Evolutionary conservation across 805 yeast genomes (phyloP).

Genomic region (Candida michaelii): DNA sequence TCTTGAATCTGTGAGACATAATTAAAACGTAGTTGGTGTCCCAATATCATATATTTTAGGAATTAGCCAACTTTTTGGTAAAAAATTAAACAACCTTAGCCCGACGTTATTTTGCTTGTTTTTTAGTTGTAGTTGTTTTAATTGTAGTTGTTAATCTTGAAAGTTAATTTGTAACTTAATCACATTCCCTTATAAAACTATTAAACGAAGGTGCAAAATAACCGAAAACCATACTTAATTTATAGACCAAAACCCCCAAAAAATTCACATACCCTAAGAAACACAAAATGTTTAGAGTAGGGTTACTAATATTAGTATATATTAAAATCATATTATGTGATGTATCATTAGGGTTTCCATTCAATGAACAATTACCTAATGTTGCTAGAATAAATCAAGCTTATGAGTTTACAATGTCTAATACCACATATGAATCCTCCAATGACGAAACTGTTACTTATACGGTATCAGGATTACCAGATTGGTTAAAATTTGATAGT

Average conservation of each 20-base stretch:
- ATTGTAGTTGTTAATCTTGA: too few species aligned
- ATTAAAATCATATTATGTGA: neutral
- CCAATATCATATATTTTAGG: conserved; percentile 4
- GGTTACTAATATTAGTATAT: neutral
- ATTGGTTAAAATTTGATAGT: conserved; percentile 77
- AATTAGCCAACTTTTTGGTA: neutral
- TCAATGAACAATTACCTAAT: conserved; percentile 79
- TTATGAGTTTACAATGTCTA: conserved; percentile 66
- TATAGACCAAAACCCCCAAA: neutral
- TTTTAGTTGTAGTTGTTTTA: neutral
- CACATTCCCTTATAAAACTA: conserved; percentile 5
- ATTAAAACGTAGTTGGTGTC: conserved; percentile 1
- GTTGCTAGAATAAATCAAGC: conserved; percentile 70
- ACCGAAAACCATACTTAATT: too few species aligned
- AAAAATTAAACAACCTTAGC: neutral
- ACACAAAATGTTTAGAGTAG: neutral
- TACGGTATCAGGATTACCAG: conserved; percentile 59
- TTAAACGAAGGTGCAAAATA: neutral
- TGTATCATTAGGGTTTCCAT: conserved; percentile 61
- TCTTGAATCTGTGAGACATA: neutral
- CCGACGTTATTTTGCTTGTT: neutral
- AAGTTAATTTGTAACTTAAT: too few species aligned
- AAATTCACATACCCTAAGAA: neutral
- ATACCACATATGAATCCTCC: conserved; percentile 58
- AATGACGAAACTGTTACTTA: conserved; percentile 51